These are phyloP conservation scores for Metarhizium anisopliae DNA, from an alignment of 2,329 filamentous ascomycete species.

Conservation along the genomic window DNA sequence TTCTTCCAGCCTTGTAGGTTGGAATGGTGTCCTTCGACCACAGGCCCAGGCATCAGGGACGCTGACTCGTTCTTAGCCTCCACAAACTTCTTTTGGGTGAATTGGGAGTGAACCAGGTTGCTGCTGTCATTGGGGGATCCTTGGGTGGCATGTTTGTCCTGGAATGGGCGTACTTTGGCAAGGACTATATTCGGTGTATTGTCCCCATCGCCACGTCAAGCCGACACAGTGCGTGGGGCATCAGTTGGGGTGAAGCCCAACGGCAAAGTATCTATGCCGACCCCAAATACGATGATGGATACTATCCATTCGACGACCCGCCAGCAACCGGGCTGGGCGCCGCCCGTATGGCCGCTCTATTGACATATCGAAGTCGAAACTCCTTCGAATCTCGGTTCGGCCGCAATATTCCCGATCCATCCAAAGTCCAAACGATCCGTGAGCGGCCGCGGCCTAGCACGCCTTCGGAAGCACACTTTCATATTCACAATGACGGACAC, in stretches of 20 bases:
- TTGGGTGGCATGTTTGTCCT: constrained; percentile 88
- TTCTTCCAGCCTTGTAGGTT: neutral
- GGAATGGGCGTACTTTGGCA: constrained; percentile 87
- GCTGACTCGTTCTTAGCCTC: constrained; percentile 42
- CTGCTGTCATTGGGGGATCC: constrained; percentile 72
- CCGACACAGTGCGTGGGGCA: constrained; percentile 80
- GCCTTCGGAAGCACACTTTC: constrained; percentile 64
- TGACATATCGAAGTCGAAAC: constrained; percentile 94
- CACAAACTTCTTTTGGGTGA: constrained; percentile 76
- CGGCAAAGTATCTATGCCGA: constrained; percentile 94
- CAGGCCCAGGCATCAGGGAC: neutral
- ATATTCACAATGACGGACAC: constrained; percentile 78
- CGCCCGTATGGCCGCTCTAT: constrained; percentile 89
- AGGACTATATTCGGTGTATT: constrained; percentile 70
- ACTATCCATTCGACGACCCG: constrained; percentile 81
- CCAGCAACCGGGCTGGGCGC: constrained; percentile 82
- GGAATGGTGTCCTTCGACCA: neutral
- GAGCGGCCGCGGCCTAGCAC: constrained; percentile 51
- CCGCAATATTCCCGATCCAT: constrained; percentile 80
- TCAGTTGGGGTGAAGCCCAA: constrained; percentile 85
- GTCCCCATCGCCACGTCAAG: constrained; percentile 81
- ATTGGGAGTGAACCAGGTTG: constrained; percentile 68
- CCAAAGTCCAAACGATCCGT: constrained; percentile 74
- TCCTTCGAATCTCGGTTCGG: constrained; percentile 96
- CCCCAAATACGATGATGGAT: constrained; percentile 96